Evolutionary conservation across 352 stramenopile species (phyloP), one percentile per base, ranked within the genome.

Genomic region (Pythium scleroteichum): DNA sequence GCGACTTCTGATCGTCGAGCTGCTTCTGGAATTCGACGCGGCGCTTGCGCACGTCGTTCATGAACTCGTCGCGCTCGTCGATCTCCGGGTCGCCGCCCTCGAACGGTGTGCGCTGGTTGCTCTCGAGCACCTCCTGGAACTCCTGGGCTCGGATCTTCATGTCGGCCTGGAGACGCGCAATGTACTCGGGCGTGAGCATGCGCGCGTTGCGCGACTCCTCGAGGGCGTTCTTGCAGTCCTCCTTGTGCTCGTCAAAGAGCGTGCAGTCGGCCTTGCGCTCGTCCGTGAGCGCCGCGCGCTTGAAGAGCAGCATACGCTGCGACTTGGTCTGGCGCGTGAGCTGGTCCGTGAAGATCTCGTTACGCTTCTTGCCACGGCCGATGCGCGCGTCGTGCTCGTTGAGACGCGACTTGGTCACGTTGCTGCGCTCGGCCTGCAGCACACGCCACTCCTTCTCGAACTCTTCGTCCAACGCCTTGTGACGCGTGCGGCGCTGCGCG

Each of bases 401-500:
- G 14, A 95, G 67, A 59, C 85, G 85, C 4, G 69, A 48, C 55
- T 81, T 78, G 23, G 85, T 95, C 26, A 76, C 82, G 32, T 72
- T 66, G 51, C 82, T 81, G 49, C 85, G 85, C 45, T 82, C 42
- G 12, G 69, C 78, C 50, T 93, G 84, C 17, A 83, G 54, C n/a
- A 87, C 76, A 61, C 84, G 83, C 85, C 85, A 95, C 64, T 95
- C 85, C 49, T 87, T 79, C 64, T 95, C 85, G 62, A 87, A 95
- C 65, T 95, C 85, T 35, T 85, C 74, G 48, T 95, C 82, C 3
- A 95, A 71, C 22, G 72, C 83, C 54, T 88, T 54, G 69, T 95
- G 85, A 26, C 85, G 85, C 10, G 71, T 66, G 27, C 83, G 82
- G 29, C 85, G 85, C 71, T 95, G 85, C 5, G 81, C 73, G 55